These are phyloP conservation scores for Russula dissimulans DNA, from an alignment of 768 basidiomycete genomes.

Conservation along the genomic window DNA sequence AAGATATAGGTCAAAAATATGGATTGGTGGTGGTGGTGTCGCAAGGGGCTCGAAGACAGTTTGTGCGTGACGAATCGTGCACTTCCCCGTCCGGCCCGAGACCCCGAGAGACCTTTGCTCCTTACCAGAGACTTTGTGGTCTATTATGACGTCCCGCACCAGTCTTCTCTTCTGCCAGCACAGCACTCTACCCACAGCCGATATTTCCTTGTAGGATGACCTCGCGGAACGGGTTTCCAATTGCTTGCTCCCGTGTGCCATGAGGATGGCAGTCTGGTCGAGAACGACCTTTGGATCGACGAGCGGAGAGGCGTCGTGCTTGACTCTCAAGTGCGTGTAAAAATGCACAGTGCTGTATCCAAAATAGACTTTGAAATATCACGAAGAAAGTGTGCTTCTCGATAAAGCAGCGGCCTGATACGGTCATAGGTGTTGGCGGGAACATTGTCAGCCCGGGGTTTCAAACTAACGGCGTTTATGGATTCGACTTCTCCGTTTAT, in stretches of 20 bases:
- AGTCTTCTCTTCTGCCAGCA: not conserved
- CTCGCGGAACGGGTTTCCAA: slow-evolving; percentile 69
- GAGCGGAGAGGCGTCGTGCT: slow-evolving; percentile 62
- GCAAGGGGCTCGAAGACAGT: too few relatives aligned
- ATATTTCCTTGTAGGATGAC: slow-evolving; percentile 20
- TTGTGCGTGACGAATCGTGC: too few relatives aligned
- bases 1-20: too few relatives aligned
- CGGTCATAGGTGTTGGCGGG: slow-evolving; percentile 59
- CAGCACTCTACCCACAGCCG: not conserved
- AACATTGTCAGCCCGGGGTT: slow-evolving; percentile 81
- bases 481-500: slow-evolving; percentile 81
- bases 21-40: too few relatives aligned
- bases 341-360: not conserved
- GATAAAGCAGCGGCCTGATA: slow-evolving; percentile 49
- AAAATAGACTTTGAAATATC: not conserved
- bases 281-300: slow-evolving; percentile 79
- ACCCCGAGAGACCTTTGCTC: too few relatives aligned
- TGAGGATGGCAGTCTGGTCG: slow-evolving; percentile 68
- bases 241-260: slow-evolving; percentile 53
- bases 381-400: slow-evolving; percentile 57
- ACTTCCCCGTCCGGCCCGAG: too few relatives aligned
- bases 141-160: not conserved
- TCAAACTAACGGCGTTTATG: slow-evolving; percentile 86
- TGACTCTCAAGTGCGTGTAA: slow-evolving; percentile 51
- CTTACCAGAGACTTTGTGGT: too few relatives aligned